phyloP scores from a whole-genome alignment of 2,329 filamentous ascomycete species.

The Penicillium expansum region DNA sequence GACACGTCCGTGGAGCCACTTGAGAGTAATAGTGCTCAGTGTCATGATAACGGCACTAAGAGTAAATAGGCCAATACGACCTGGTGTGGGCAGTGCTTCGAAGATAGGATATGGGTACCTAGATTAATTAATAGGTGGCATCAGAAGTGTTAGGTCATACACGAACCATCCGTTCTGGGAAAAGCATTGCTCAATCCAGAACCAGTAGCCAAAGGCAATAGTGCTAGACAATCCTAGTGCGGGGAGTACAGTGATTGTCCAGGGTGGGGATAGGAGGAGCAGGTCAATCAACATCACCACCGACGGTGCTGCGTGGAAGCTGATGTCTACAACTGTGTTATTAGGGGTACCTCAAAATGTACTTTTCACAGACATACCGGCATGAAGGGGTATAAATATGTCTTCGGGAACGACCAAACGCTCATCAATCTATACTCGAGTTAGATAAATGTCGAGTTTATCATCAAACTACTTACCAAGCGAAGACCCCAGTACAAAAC shows the following conservation, averaged over 20 bases:
- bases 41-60: constrained; percentile 71
- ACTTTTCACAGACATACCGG: constrained; percentile 33
- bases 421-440: constrained; percentile 39
- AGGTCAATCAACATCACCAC: constrained; percentile 55
- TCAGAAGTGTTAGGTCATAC: too few relatives aligned
- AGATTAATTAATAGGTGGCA: constrained; percentile 14
- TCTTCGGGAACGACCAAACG: constrained; percentile 51
- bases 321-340: constrained; percentile 35
- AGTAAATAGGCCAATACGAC: constrained; percentile 67
- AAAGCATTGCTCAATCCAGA: constrained; percentile 63
- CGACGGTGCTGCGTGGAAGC: constrained; percentile 54
- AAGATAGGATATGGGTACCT: constrained; percentile 90
- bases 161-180: constrained; percentile 58
- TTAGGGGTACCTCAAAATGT: constrained; percentile 15
- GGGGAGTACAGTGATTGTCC: constrained; percentile 54
- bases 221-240: constrained; percentile 49
- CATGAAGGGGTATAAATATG: constrained; percentile 36
- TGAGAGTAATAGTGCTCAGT: constrained; percentile 63
- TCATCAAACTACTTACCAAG: constrained; percentile 36
- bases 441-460: constrained; percentile 1
- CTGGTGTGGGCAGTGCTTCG: constrained; percentile 60
- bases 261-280: constrained; percentile 59
- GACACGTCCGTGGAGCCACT: constrained; percentile 63
- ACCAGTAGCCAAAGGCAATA: constrained; percentile 61
- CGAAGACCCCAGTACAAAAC: constrained; percentile 61